Evolutionary conservation across 208 protist species (phyloP), one percentile per base, ranked within the genome.

Genomic region (Endotrypanum monterogeii): DNA sequence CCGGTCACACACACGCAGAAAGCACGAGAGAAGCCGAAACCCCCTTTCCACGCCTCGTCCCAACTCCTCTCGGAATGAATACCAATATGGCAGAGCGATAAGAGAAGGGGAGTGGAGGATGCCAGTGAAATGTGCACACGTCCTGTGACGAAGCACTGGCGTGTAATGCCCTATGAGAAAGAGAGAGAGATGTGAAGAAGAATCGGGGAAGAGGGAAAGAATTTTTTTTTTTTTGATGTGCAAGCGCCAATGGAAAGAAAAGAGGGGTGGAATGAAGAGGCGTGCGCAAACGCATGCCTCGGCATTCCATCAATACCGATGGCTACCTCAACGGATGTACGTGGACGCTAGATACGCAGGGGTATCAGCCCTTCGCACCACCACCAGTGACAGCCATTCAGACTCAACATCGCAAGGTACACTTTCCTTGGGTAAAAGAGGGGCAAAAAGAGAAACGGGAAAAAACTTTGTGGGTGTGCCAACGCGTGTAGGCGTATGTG

Each of bases 61-160:
- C 28, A 4, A 3, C 6, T 67, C 18, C 50, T 3, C 23, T 58
- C 32, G 41, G 60, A 71, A 37, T 39, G 32, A 48, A 54, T 44
- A 46, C 44, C 52, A 23, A 60, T 28, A 48, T 37, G 55, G 37
- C 46, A 20, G n/a, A 44, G n/a, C 12, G 57, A 46, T 25, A 11
- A 46, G 30, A 25, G 23, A 30, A 8, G 18, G 30, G 18, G 5
- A n/a, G 71, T 54, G 65, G 41, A 25, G 48, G 28, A 70, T 41
- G 52, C 44, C 25, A 78, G n/a, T 66, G 28, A 72, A 68, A 74
- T 28, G 44, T 61, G 68, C 23, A 12, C n/a, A 12, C 28, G 28
- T 25, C 28, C 28, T 3, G n/a, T n/a, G 11, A 44, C 35, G 23
- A 50, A 56, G 63, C 12, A 41, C 35, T 20, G 44, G 50, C 46